These are phyloP conservation scores for Cerrena zonata DNA, from an alignment of 1,284 basidiomycete genomes.

Conservation along the genomic window DNA sequence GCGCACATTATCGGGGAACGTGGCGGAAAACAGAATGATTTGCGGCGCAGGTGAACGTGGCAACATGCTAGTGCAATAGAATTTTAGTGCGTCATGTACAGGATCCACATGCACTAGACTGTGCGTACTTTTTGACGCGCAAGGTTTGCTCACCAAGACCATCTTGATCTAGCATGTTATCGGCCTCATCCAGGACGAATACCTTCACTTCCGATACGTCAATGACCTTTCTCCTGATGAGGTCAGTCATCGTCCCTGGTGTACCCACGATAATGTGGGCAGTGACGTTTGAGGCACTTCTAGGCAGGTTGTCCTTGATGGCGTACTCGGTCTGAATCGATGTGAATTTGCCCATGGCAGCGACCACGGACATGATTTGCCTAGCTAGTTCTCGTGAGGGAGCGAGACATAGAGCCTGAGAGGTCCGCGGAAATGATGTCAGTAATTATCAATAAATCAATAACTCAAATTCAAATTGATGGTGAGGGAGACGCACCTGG, in stretches of 20 bases:
- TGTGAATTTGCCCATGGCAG: slow-evolving; percentile 93
- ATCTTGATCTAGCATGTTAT: slow-evolving; percentile 97
- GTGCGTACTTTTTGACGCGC: slow-evolving; percentile 84
- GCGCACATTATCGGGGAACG: slow-evolving; percentile 92
- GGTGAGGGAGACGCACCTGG: slow-evolving; percentile 48
- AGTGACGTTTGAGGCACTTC: slow-evolving; percentile 65
- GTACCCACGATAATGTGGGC: slow-evolving; percentile 95
- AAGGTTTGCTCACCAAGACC: slow-evolving; percentile 95
- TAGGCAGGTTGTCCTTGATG: slow-evolving; percentile 79
- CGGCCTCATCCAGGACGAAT: slow-evolving; percentile 96
- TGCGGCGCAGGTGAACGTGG: slow-evolving; percentile 61
- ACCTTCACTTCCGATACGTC: slow-evolving; percentile 83
- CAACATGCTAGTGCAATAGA: slow-evolving; percentile 46
- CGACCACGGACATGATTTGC: slow-evolving; percentile 94
- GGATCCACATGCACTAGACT: background rate
- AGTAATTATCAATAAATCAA: background rate
- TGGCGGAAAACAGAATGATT: slow-evolving; percentile 96
- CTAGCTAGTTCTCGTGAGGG: slow-evolving; percentile 95
- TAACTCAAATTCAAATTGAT: background rate
- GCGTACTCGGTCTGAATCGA: slow-evolving; percentile 89
- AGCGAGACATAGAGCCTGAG: slow-evolving; percentile 83
- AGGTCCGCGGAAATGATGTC: background rate
- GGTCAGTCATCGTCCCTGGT: slow-evolving; percentile 89
- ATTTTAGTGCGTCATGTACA: background rate
- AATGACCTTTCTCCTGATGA: slow-evolving; percentile 68